A percentile compares a stretch with the other conserved stretches of the same genome.
Evolutionary conservation across 2,329 filamentous ascomycete genomes (phyloP).

Genomic region (Penicillium sumatraense): DNA sequence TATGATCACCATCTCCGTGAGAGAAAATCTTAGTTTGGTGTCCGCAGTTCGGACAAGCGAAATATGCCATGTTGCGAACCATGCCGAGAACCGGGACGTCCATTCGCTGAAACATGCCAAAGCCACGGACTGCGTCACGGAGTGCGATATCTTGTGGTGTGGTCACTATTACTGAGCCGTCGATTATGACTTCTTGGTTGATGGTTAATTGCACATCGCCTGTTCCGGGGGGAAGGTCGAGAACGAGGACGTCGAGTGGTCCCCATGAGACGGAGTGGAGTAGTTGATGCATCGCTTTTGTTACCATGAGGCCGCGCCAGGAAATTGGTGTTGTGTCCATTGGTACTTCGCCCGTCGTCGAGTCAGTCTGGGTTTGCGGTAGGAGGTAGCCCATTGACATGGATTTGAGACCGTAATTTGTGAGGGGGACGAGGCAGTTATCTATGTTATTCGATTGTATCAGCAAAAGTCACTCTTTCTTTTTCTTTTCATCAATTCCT

Average conservation of each 20-base stretch:
- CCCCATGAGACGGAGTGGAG: slow-evolving; percentile 96
- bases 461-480: too few species aligned
- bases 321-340: slow-evolving; percentile 73
- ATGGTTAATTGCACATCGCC: slow-evolving; percentile 97
- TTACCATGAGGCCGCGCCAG: slow-evolving; percentile 96
- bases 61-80: slow-evolving; percentile 90
- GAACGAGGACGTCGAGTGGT: slow-evolving; percentile 80
- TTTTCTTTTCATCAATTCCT: too few species aligned
- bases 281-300: slow-evolving; percentile 94
- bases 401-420: slow-evolving; percentile 93
- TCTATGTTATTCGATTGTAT: slow-evolving; percentile 27
- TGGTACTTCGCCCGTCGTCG: slow-evolving; percentile 32
- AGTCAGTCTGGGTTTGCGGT: slow-evolving; percentile 35
- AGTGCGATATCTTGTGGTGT: slow-evolving; percentile 93
- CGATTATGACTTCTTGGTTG: slow-evolving; percentile 87
- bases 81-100: slow-evolving; percentile 78
- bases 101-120: slow-evolving; percentile 90
- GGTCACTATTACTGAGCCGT: slow-evolving; percentile 82
- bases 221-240: slow-evolving; percentile 92
- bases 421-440: slow-evolving; percentile 75
- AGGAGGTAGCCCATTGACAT: slow-evolving; percentile 99
- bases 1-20: slow-evolving; percentile 30
- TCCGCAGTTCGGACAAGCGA: slow-evolving; percentile 77
- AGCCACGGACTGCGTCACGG: slow-evolving; percentile 87
- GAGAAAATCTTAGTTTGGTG: slow-evolving; percentile 78